These are phyloP conservation scores for Periconia macrospinosa DNA, from an alignment of 2,329 filamentous ascomycete species.

Conservation along the genomic window DNA sequence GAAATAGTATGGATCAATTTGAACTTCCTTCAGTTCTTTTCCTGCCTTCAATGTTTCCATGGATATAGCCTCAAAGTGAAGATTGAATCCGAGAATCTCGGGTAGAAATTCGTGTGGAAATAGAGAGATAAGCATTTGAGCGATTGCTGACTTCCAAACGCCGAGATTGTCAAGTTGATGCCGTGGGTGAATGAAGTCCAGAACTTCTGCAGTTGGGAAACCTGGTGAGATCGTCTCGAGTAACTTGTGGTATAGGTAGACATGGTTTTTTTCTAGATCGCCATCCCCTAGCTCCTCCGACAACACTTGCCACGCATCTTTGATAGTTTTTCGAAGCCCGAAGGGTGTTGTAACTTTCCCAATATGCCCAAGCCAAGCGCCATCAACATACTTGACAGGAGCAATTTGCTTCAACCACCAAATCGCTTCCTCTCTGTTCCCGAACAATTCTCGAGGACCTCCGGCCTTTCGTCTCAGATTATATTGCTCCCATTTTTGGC, in stretches of 20 bases:
- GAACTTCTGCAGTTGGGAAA: conserved; percentile 35
- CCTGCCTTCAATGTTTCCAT: conserved; percentile 45
- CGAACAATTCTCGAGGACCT: conserved; percentile 41
- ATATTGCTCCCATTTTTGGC: conserved; percentile 39
- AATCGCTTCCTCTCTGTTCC: conserved; percentile 39
- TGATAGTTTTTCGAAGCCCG: conserved; percentile 41
- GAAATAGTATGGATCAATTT: conserved; percentile 52
- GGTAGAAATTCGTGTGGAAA: conserved; percentile 55
- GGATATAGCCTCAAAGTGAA: conserved; percentile 51
- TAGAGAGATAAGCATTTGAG: conserved; percentile 52
- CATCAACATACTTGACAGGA: conserved; percentile 53
- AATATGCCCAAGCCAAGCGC: conserved; percentile 53
- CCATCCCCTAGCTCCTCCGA: conserved; percentile 57
- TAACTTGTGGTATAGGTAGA: conserved; percentile 39
- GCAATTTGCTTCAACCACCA: conserved; percentile 46
- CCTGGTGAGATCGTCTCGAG: conserved; percentile 31
- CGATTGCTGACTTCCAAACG: conserved; percentile 49
- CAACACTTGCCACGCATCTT: conserved; percentile 52
- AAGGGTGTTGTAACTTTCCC: conserved; percentile 51
- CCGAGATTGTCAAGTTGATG: conserved; percentile 27
- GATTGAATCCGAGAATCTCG: conserved; percentile 56
- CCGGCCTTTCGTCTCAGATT: conserved; percentile 37
- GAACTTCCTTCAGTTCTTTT: conserved; percentile 50
- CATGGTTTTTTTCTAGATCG: conserved; percentile 51
- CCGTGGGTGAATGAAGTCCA: conserved; percentile 31